phyloP scores from a whole-genome alignment of 352 stramenopile species.

The Pythium scleroteichum region DNA sequence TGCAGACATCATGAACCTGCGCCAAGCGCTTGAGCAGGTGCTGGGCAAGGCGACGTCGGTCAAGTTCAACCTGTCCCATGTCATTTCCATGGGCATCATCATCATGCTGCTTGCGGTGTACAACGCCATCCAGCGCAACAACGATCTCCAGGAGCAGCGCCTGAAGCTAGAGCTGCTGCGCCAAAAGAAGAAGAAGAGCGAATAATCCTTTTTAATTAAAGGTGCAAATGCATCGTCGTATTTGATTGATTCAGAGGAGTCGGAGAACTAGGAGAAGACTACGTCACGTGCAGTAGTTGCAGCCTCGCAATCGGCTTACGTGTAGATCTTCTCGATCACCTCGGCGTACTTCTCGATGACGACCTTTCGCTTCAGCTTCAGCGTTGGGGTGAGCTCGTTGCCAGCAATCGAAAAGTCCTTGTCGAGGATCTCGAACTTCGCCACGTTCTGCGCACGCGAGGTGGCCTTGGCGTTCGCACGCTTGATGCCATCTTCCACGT shows the following conservation, averaged over 20 bases:
- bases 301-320: constrained; percentile 30
- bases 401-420: constrained; percentile 90
- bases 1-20: constrained; percentile 68
- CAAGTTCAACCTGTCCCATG: constrained; percentile 82
- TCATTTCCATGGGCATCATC: constrained; percentile 79
- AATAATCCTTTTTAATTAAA: not conserved
- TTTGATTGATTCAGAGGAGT: not conserved
- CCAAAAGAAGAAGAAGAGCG: constrained; percentile 20
- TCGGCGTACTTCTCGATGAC: constrained; percentile 92
- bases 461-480: constrained; percentile 70
- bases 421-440: constrained; percentile 87
- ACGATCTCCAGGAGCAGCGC: constrained; percentile 70
- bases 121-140: constrained; percentile 74
- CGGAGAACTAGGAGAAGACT: no score
- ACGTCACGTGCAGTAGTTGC: no score
- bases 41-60: constrained; percentile 73
- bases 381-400: constrained; percentile 94
- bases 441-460: constrained; percentile 83
- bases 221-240: not conserved
- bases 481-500: constrained; percentile 76
- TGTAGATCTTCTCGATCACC: constrained; percentile 90
- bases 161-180: constrained; percentile 53
- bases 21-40: constrained; percentile 68
- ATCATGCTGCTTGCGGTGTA: constrained; percentile 76
- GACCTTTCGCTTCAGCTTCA: constrained; percentile 95